Evolutionary conservation across 2,329 filamentous ascomycete species (phyloP).

Genomic region (Penicillium rolfsii): DNA sequence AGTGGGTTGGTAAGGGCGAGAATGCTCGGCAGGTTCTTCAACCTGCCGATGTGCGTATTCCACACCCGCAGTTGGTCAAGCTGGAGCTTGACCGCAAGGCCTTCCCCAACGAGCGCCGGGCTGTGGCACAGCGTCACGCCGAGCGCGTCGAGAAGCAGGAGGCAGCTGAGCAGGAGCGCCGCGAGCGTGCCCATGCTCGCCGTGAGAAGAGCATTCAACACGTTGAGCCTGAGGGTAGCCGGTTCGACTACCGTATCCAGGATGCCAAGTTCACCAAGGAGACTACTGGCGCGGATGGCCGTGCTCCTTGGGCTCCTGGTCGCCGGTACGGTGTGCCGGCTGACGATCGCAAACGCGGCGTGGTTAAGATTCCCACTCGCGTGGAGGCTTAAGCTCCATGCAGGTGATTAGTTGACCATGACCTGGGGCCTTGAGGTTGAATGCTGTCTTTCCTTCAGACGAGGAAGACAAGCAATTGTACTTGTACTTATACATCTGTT

Average conservation of each 20-base stretch:
- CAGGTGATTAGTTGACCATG: not conserved
- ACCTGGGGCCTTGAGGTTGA: not conserved
- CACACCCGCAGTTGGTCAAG: slow-evolving; percentile 62
- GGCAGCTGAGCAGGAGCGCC: slow-evolving; percentile 45
- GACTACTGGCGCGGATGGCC: slow-evolving; percentile 58
- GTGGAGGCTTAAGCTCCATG: slow-evolving; percentile 52
- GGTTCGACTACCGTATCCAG: slow-evolving; percentile 65
- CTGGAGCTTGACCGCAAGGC: slow-evolving; percentile 51
- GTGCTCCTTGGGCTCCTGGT: slow-evolving; percentile 57
- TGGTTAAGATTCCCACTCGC: slow-evolving; percentile 65
- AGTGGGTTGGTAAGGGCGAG: slow-evolving; percentile 48
- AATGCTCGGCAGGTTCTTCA: slow-evolving; percentile 57
- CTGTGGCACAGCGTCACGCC: slow-evolving; percentile 45
- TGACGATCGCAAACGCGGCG: slow-evolving; percentile 64
- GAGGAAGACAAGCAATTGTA: slow-evolving; percentile 21
- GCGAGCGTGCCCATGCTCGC: slow-evolving; percentile 44
- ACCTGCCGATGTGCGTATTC: slow-evolving; percentile 65
- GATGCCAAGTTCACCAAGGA: slow-evolving; percentile 58
- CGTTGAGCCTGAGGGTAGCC: slow-evolving; percentile 50
- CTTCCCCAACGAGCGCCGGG: slow-evolving; percentile 38
- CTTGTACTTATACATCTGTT: slow-evolving; percentile 31
- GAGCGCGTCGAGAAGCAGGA: slow-evolving; percentile 49
- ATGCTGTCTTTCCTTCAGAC: slow-evolving; percentile 6
- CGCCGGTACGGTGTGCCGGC: slow-evolving; percentile 65
- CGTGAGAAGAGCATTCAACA: slow-evolving; percentile 50